Percentiles rank a stretch among this genome's conserved stretches.
Conservation (phyloP, 116 monocot genomes). For the Papilionanthe hybrid region DNA sequence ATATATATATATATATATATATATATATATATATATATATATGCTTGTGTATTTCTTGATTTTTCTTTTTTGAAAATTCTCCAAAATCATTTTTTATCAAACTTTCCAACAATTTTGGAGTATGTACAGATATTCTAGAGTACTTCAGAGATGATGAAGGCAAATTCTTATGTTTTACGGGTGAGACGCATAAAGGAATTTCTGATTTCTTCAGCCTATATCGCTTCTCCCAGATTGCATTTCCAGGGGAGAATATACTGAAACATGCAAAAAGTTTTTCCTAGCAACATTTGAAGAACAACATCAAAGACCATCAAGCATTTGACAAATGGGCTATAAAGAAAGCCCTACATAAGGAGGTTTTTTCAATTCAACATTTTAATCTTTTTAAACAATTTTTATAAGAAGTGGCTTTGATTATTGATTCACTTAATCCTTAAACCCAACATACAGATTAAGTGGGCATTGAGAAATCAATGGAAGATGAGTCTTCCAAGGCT, state of each 20-base stretch:
- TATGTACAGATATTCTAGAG: slow-evolving; percentile 15
- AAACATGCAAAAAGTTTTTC: slow-evolving; percentile 23
- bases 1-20: too few species aligned
- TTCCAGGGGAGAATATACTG: slow-evolving; percentile 28
- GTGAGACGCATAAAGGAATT: slow-evolving; percentile 25
- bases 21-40: too few species aligned
- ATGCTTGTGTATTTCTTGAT: too few species aligned
- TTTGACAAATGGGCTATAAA: slow-evolving; percentile 28
- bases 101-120: background rate
- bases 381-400: background rate
- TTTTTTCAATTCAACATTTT: background rate
- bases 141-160: slow-evolving; percentile 20
- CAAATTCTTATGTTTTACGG: slow-evolving; percentile 18
- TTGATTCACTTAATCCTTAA: background rate
- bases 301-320: slow-evolving; percentile 6
- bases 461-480: slow-evolving; percentile 19
- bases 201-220: slow-evolving; percentile 29
- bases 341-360: slow-evolving; percentile 24
- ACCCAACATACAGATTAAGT: slow-evolving; percentile 7
- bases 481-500: slow-evolving; percentile 17
- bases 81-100: background rate
- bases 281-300: slow-evolving; percentile 6
- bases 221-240: slow-evolving; percentile 22
- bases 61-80: too few species aligned
- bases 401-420: background rate